Evolutionary conservation across 805 yeast species (phyloP).

Genomic region (Vanderwaltozyma verrucispora): DNA sequence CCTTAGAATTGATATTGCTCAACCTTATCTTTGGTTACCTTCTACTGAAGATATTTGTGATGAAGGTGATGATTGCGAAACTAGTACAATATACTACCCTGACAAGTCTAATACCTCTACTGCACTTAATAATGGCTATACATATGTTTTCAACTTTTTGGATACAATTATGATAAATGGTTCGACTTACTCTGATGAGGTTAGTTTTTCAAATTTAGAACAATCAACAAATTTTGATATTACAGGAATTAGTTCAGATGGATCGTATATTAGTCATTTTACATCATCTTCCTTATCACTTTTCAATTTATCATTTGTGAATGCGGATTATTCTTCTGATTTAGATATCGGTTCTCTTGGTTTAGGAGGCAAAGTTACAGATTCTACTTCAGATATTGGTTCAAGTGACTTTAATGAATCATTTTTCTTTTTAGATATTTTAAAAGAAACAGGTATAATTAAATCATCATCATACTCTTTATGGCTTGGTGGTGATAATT

Average conservation of each 20-base stretch:
- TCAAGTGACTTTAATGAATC: constrained; percentile 12
- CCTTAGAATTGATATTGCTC: constrained; percentile 30
- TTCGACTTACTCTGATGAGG: constrained; percentile 15
- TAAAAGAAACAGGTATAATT: constrained; percentile 26
- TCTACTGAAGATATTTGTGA: constrained; percentile 10
- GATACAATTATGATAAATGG: constrained; percentile 19
- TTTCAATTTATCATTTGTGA: constrained; percentile 28
- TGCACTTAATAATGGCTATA: constrained; percentile 3
- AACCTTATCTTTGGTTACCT: constrained; percentile 31
- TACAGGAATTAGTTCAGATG: background rate
- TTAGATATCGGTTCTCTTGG: constrained; percentile 36
- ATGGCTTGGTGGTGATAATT: constrained; percentile 26
- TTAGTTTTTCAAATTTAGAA: constrained; percentile 10
- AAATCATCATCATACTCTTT: constrained; percentile 36
- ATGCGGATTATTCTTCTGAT: constrained; percentile 30
- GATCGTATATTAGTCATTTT: background rate
- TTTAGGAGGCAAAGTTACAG: constrained; percentile 27
- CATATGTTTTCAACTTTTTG: constrained; percentile 14
- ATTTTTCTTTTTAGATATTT: constrained; percentile 27
- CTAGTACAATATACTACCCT: constrained; percentile 8
- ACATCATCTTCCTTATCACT: constrained; percentile 7
- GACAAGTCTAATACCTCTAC: constrained; percentile 13
- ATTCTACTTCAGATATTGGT: constrained; percentile 9
- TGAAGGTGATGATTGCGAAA: constrained; percentile 6
- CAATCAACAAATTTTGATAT: constrained; percentile 1